Percentiles rank a stretch among this genome's conserved stretches.
Conservation (phyloP, 163 green algal species). For the Trebouxiophyceae sp. region DNA sequence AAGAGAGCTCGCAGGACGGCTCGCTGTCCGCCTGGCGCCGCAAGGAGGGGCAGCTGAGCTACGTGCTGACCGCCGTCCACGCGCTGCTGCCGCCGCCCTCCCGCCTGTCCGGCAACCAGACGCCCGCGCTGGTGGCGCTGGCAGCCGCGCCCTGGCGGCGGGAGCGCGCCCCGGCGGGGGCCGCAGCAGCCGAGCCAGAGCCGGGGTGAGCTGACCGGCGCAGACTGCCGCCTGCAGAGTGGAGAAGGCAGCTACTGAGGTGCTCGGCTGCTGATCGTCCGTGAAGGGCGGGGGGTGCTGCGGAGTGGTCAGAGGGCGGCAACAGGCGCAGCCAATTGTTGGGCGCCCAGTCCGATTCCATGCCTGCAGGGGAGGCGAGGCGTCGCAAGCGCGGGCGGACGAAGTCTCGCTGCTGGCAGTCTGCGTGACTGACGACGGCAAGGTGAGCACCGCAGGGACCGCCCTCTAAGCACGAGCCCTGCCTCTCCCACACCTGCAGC, state of each 20-base stretch:
- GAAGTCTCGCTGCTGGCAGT: slow-evolving; percentile 60
- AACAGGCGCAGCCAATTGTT: neutral
- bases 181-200: no score
- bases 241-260: no score
- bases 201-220: no score
- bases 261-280: no score
- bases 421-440: slow-evolving; percentile 43
- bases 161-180: no score
- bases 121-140: slow-evolving; percentile 5
- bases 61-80: slow-evolving; percentile 18
- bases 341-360: neutral
- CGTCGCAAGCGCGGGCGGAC: no score
- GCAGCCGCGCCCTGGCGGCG: slow-evolving; percentile 12
- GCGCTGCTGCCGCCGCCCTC: slow-evolving; percentile 29
- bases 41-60: slow-evolving; percentile 19
- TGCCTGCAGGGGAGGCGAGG: no score
- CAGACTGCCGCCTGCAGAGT: no score
- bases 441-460: no score
- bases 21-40: slow-evolving; percentile 35
- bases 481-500: no score
- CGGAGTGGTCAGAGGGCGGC: neutral
- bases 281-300: no score
- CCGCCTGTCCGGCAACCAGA: slow-evolving; percentile 13
- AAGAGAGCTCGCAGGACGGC: slow-evolving; percentile 30
- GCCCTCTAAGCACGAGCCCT: no score